Conservation (phyloP, 1,139 yeast species). For the Pichia sp. region DNA sequence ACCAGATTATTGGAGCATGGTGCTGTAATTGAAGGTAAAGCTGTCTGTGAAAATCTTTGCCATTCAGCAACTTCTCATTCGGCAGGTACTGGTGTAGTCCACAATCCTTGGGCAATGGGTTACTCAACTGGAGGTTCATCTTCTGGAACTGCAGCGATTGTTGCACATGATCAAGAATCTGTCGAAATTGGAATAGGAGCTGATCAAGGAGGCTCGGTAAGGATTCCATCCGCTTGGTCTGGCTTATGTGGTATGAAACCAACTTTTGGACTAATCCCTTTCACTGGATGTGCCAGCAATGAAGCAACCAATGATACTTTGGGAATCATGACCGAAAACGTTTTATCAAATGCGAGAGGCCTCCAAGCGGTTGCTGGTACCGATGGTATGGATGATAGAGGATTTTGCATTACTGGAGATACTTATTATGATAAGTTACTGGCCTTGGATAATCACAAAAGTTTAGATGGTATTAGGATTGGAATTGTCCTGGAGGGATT, state of each 20-base stretch:
- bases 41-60: constrained; percentile 37
- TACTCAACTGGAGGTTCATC: constrained; percentile 78
- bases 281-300: constrained; percentile 44
- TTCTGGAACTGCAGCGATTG: constrained; percentile 90
- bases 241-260: constrained; percentile 7
- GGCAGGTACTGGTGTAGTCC: constrained; percentile 34
- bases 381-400: constrained; percentile 36
- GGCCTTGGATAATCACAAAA: neutral
- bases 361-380: constrained; percentile 34
- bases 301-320: constrained; percentile 41
- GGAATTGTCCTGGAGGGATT: constrained; percentile 22
- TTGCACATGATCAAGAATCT: constrained; percentile 50
- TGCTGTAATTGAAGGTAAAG: constrained; percentile 33
- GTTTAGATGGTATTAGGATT: neutral
- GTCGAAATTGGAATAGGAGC: constrained; percentile 53
- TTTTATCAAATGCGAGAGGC: constrained; percentile 33
- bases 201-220: constrained; percentile 53
- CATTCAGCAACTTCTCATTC: constrained; percentile 36
- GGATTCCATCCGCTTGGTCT: constrained; percentile 28
- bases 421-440: constrained; percentile 2
- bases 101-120: constrained; percentile 29
- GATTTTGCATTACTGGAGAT: constrained; percentile 18
- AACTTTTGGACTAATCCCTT: constrained; percentile 23
- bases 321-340: constrained; percentile 40
- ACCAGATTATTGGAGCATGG: constrained; percentile 34